Conservation (phyloP, 176 grass and related monocot genomes). For the Panicum miliaceum region DNA sequence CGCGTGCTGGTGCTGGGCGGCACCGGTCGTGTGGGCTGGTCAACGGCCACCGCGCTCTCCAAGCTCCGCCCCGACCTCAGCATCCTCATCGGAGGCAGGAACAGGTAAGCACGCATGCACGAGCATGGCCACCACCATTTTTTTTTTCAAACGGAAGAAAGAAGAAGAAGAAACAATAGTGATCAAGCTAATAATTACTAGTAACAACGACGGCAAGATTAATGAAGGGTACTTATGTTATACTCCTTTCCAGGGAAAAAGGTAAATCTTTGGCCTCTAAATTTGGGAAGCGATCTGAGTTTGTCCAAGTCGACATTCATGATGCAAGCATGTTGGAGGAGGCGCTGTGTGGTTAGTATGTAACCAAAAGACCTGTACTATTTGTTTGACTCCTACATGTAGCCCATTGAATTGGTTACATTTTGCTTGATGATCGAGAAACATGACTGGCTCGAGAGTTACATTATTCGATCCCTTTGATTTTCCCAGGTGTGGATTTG, state of each 20-base stretch:
- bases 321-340: constrained; percentile 59
- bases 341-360: constrained; percentile 54
- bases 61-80: constrained; percentile 68
- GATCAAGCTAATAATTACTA: too few relatives aligned
- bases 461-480: background rate
- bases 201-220: too few relatives aligned
- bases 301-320: constrained; percentile 68
- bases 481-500: constrained; percentile 67
- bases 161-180: too few relatives aligned
- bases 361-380: too few relatives aligned
- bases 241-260: constrained; percentile 65
- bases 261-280: constrained; percentile 65
- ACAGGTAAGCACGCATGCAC: constrained; percentile 39
- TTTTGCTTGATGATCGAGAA: background rate
- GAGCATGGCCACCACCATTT: too few relatives aligned
- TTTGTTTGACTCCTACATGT: too few relatives aligned
- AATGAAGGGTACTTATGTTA: too few relatives aligned
- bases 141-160: too few relatives aligned
- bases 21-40: constrained; percentile 84
- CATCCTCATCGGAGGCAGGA: constrained; percentile 77
- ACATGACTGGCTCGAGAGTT: background rate
- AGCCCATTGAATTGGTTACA: too few relatives aligned
- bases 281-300: constrained; percentile 67
- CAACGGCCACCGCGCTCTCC: constrained; percentile 78
- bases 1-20: constrained; percentile 82